Percentiles rank a stretch among this genome's conserved stretches.
phyloP scores from a whole-genome alignment of 306 rosid genomes.

The Carpinus fangiana region DNA sequence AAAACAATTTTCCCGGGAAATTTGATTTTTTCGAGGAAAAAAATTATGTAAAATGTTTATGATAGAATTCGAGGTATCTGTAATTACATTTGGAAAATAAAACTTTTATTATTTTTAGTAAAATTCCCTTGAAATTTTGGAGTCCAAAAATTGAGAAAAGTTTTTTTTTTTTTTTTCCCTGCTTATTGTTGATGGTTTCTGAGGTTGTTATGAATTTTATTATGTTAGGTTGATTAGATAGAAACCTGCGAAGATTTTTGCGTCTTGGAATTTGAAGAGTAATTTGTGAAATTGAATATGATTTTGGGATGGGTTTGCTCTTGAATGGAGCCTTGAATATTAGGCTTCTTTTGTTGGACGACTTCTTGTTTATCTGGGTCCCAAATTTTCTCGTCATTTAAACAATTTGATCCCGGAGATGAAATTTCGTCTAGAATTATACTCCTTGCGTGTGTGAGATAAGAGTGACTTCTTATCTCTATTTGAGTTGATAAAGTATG shows the following conservation, averaged over 20 bases:
- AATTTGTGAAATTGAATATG: not conserved
- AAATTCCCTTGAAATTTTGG: not conserved
- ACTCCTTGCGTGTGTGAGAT: not conserved
- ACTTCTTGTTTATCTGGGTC: not conserved
- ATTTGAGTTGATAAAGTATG: not conserved
- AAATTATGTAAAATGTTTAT: no score
- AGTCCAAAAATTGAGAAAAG: no score
- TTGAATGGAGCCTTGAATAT: not conserved
- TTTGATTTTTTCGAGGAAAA: no score
- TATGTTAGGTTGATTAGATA: not conserved
- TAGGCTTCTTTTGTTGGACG: not conserved
- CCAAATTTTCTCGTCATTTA: not conserved
- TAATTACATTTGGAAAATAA: no score
- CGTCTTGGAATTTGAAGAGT: not conserved
- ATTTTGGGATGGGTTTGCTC: not conserved
- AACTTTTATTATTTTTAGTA: no score
- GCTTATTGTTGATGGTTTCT: not conserved
- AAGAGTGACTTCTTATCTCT: not conserved
- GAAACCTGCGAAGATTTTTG: not conserved
- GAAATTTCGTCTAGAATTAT: not conserved
- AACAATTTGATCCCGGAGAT: not conserved
- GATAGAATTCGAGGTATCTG: no score
- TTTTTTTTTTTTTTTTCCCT: no score
- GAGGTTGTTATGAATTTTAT: not conserved
- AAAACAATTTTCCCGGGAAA: no score